Evolutionary conservation across 495 filamentous ascomycete species (phyloP).

Genomic region (Xylaria grammica): DNA sequence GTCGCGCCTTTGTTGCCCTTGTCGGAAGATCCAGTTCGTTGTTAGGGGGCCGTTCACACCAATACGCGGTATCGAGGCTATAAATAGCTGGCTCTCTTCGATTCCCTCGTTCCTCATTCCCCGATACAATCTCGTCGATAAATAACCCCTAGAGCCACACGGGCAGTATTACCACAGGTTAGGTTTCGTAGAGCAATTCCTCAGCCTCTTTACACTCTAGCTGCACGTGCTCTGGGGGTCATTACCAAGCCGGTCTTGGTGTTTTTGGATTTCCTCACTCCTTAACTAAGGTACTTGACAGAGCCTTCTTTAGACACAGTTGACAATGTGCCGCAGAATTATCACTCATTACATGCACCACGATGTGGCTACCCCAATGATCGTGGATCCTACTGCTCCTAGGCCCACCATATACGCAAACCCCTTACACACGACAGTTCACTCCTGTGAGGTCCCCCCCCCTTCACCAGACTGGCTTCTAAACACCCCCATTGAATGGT

Average conservation of each 20-base stretch:
- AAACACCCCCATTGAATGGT: background rate
- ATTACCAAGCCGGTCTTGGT: slow-evolving; percentile 13
- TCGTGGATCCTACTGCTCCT: slow-evolving; percentile 4
- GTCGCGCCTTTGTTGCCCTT: background rate
- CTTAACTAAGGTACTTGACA: no score
- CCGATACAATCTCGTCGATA: background rate
- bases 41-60: background rate
- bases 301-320: background rate
- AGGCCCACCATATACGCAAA: slow-evolving; percentile 24
- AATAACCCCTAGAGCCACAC: background rate
- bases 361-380: slow-evolving; percentile 32
- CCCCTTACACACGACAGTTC: slow-evolving; percentile 24
- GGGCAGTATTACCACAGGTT: background rate
- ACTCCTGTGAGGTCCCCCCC: slow-evolving; percentile 29
- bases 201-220: background rate
- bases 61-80: background rate
- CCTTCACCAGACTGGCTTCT: background rate
- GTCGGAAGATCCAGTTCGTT: background rate
- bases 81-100: background rate
- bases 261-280: background rate
- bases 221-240: slow-evolving; percentile 4
- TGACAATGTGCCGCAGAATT: slow-evolving; percentile 28
- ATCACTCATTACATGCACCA: slow-evolving; percentile 36
- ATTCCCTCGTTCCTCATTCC: background rate
- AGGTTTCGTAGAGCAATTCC: background rate